A percentile compares a stretch with the other conserved stretches of the same genome.
Conservation (phyloP, 2,329 filamentous ascomycete species). For the Bretziella fagacearum region DNA sequence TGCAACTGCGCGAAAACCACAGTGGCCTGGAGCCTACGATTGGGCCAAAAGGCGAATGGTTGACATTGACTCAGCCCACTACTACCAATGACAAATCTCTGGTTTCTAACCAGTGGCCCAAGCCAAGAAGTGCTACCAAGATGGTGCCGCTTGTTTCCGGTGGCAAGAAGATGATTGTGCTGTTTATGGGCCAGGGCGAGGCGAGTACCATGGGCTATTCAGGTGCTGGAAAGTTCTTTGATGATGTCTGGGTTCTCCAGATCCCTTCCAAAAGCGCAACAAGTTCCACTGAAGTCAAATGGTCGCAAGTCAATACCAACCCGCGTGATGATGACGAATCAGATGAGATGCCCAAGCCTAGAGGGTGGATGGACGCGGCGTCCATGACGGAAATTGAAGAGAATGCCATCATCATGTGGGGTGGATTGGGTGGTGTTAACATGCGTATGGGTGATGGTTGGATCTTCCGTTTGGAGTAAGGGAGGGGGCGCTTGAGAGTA, state of each 20-base stretch:
- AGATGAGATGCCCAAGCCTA: slow-evolving; percentile 30
- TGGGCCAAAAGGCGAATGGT: slow-evolving; percentile 36
- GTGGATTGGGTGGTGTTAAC: slow-evolving; percentile 37
- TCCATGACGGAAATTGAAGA: slow-evolving; percentile 42
- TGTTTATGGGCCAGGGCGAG: slow-evolving; percentile 41
- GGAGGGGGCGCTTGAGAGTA: too few species aligned
- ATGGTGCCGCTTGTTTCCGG: slow-evolving; percentile 40
- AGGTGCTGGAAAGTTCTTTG: slow-evolving; percentile 36
- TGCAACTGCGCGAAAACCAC: slow-evolving; percentile 37
- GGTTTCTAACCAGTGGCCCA: slow-evolving; percentile 7
- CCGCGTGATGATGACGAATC: slow-evolving; percentile 37
- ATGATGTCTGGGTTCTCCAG: slow-evolving; percentile 49
- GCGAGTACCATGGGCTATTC: slow-evolving; percentile 33
- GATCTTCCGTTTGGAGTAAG: slow-evolving; percentile 32
- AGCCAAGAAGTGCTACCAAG: slow-evolving; percentile 25
- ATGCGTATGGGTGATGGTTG: slow-evolving; percentile 42
- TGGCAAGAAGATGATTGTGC: slow-evolving; percentile 44
- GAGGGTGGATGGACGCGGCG: slow-evolving; percentile 42
- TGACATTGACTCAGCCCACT: slow-evolving; percentile 28
- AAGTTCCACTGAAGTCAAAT: slow-evolving; percentile 38
- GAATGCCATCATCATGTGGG: slow-evolving; percentile 42
- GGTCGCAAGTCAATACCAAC: slow-evolving; percentile 31
- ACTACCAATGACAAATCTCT: slow-evolving; percentile 14
- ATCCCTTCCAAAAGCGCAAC: slow-evolving; percentile 35
- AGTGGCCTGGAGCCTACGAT: slow-evolving; percentile 34